phyloP scores from a whole-genome alignment of 2,329 filamentous ascomycete genomes.

The Pseudonectria buxi region DNA sequence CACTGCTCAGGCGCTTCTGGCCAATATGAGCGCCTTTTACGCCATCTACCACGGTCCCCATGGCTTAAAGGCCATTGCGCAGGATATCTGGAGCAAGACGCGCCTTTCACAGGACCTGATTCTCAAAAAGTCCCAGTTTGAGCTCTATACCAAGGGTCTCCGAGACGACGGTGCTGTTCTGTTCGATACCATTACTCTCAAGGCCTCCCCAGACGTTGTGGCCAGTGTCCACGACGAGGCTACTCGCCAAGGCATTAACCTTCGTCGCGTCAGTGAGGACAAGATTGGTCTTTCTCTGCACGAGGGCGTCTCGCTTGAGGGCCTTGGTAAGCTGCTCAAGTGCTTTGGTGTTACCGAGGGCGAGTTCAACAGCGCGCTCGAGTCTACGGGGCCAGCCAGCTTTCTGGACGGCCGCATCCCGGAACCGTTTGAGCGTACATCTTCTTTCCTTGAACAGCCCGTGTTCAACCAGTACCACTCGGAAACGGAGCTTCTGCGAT shows the following conservation, averaged over 20 bases:
- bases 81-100: slow-evolving; percentile 64
- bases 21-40: slow-evolving; percentile 94
- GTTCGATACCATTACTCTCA: slow-evolving; percentile 77
- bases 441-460: slow-evolving; percentile 74
- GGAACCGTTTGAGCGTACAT: slow-evolving; percentile 60
- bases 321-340: slow-evolving; percentile 16
- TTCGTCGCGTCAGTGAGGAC: slow-evolving; percentile 23
- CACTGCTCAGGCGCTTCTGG: slow-evolving; percentile 86
- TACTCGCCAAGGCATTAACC: slow-evolving; percentile 16
- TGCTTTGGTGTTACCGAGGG: slow-evolving; percentile 19
- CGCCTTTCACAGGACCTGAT: slow-evolving; percentile 52
- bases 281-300: slow-evolving; percentile 27
- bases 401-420: slow-evolving; percentile 40
- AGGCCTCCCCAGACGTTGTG: slow-evolving; percentile 29
- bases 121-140: slow-evolving; percentile 48
- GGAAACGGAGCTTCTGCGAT: slow-evolving; percentile 87
- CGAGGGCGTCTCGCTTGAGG: slow-evolving; percentile 20
- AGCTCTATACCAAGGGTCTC: slow-evolving; percentile 52
- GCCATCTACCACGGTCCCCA: slow-evolving; percentile 86
- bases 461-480: slow-evolving; percentile 95
- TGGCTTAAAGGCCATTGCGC: slow-evolving; percentile 76
- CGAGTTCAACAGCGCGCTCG: slow-evolving; percentile 18
- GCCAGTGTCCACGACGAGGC: slow-evolving; percentile 18
- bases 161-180: slow-evolving; percentile 50
- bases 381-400: slow-evolving; percentile 28